Base-by-base conservation (phyloP, 2,329 filamentous ascomycete species). In the Neocatenulostroma microsporum region DNA sequence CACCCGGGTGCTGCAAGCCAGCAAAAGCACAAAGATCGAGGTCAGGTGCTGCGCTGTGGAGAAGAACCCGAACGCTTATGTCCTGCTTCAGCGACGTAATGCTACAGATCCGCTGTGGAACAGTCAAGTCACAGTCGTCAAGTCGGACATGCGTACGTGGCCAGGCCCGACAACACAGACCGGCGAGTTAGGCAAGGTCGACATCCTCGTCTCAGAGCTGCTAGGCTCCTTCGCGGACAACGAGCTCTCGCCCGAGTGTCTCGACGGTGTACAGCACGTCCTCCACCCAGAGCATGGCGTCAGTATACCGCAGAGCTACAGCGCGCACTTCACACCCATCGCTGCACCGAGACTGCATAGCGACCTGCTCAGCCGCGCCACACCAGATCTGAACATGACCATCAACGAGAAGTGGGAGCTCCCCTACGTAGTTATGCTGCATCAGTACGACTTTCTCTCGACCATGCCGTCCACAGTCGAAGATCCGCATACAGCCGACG, bases 121-220 rank as follows among this genome's bases (percentile, higher is more conserved):
- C 39, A 78, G 80, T 15, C 74, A 73, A 36, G 89, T 95, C 14
- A 88, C 80, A 2, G 76, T 98, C 21, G 81, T 96, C 47, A 93
- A 94, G 64, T 94, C 87, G 1, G 91, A 98, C 59, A 98, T 98
- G 91, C 80, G 91, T 32, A 82, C 82, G 41, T 98, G 93, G 93
- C 83, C 84, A 53, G 93, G 93, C 0, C 89, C 89, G 2, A 57
- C 75, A 1, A 54, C 72, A 13, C 64, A 29, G 6, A 67, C 27
- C 3, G 67, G 70, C 11, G 64, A 70, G 5, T 65, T 76, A 47
- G 73, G 74, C 48, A 78, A 80, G 54, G 82, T 98, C 27, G 91
- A 98, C 59, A 94, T 98, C 37, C 68, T 98, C 3, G 79, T 98
- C 19, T 95, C 88, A 2, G 91, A 98, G 61, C 76, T 98, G 0